Percentiles rank a stretch among this genome's conserved stretches.
Evolutionary conservation across 805 yeast genomes (phyloP).

Genomic region (Ogataea siamensis): DNA sequence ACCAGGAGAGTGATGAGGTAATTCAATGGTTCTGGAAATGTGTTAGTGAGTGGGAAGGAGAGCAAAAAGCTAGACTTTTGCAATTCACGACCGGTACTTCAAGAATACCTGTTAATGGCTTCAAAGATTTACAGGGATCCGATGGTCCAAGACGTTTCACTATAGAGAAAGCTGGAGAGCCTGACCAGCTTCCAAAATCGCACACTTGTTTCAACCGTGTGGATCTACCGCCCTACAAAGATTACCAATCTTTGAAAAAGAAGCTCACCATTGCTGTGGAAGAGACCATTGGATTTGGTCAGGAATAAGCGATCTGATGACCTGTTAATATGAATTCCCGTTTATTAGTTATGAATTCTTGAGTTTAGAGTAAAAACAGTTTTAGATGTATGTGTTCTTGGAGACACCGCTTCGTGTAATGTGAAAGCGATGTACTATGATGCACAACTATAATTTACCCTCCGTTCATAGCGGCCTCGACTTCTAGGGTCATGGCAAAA

Average conservation of each 20-base stretch:
- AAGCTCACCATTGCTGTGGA: constrained; percentile 95
- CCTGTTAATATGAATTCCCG: constrained; percentile 1
- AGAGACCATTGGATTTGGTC: constrained; percentile 98
- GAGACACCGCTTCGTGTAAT: constrained; percentile 33
- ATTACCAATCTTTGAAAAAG: constrained; percentile 79
- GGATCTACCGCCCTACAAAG: constrained; percentile 91
- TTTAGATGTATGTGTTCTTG: constrained; percentile 33
- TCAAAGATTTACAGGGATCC: constrained; percentile 96
- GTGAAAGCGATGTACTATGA: constrained; percentile 34
- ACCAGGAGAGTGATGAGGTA: constrained; percentile 93
- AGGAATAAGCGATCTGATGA: constrained; percentile 53
- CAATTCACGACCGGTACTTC: constrained; percentile 99
- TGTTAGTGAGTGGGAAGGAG: constrained; percentile 91
- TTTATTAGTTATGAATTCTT: background rate
- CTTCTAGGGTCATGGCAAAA: constrained; percentile 22
- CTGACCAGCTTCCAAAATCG: constrained; percentile 90
- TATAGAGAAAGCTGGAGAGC: constrained; percentile 96
- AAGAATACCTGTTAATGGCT: constrained; percentile 97
- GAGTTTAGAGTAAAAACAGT: background rate
- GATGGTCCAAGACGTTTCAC: constrained; percentile 99
- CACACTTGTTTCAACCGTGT: constrained; percentile 99
- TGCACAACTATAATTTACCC: constrained; percentile 27
- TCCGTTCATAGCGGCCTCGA: constrained; percentile 15
- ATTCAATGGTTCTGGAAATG: constrained; percentile 99
- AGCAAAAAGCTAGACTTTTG: constrained; percentile 89